Evolutionary conservation across 306 rosid species (phyloP), one percentile per base, ranked within the genome.

Genomic region (Macrotyloma uniflorum): DNA sequence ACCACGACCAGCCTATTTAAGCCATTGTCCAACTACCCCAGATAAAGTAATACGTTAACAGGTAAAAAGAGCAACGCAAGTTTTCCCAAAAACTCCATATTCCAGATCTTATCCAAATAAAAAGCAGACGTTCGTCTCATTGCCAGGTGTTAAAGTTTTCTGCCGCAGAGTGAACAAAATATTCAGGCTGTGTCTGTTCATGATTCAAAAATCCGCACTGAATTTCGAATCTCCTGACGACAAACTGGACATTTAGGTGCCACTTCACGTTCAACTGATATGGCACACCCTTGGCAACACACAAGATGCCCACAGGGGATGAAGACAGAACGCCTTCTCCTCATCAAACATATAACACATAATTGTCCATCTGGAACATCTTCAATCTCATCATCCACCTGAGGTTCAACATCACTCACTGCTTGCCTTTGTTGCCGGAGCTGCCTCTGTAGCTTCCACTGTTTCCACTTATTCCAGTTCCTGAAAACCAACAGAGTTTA

Each of bases 201-300:
- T 13, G 96, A 84, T 70, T 90, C 96, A 20, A 71, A 92, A 61
- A 89, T 88, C 42, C 96, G 93, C 68, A 92, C 84, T 1, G 96
- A 90, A 69, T 77, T 73, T 11, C 82, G 92, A 69, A 95, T 87
- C 74, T 85, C 92, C 84, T 89, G 97, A 62, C 98, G 90, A 79
- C 98, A 92, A 67, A 92, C 91, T 0, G 98, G 98, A 40, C 98
- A 95, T 67, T 91, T 95, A 19, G 98, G 98, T 35, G 93, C 43
- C 24, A 79, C 74, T 67, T 86, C 92, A 2, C 79, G 85, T 80
- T 85, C 97, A 55, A 95, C 86, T 14, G 97, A 87, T 22, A 86
- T 68, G 76, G 93, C 89, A 74, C 98, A 95, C 45, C 63, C 79
- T 53, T 85, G 91, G 87, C 98, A 95, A 54, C 98, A 92, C 45